These are phyloP conservation scores for Calycina herbarum DNA, from an alignment of 2,329 filamentous ascomycete genomes.

Conservation along the genomic window DNA sequence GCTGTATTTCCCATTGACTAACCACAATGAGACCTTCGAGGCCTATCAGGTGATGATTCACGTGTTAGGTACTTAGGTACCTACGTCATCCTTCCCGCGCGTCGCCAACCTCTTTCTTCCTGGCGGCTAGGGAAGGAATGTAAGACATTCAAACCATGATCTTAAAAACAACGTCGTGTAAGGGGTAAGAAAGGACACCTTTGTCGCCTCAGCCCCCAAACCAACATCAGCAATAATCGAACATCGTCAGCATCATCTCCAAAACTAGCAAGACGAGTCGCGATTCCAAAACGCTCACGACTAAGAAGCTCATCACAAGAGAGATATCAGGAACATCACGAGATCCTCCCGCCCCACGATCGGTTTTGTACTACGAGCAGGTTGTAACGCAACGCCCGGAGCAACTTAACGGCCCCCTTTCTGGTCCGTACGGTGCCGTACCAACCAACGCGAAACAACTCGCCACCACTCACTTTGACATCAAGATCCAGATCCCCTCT, in stretches of 20 bases:
- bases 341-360: slow-evolving; percentile 6
- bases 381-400: too few relatives aligned
- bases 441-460: not conserved
- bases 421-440: not conserved
- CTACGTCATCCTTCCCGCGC: not conserved
- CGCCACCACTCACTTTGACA: not conserved
- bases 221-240: not conserved
- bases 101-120: not conserved
- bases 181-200: not conserved
- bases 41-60: not conserved
- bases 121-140: not conserved
- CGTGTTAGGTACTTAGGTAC: not conserved
- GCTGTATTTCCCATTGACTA: too few relatives aligned
- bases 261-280: slow-evolving; percentile 7
- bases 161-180: not conserved
- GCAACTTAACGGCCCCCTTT: too few relatives aligned
- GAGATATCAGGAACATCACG: not conserved
- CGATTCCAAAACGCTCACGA: slow-evolving; percentile 8
- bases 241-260: not conserved
- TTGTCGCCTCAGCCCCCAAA: not conserved
- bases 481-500: not conserved
- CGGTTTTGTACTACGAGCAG: not conserved
- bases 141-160: slow-evolving; percentile 5
- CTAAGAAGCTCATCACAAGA: not conserved
- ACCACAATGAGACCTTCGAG: not conserved